Percentiles rank a stretch among this genome's conserved stretches.
These are phyloP conservation scores for Aspergillus ibericus DNA, from an alignment of 2,329 filamentous ascomycete genomes.

Conservation along the genomic window DNA sequence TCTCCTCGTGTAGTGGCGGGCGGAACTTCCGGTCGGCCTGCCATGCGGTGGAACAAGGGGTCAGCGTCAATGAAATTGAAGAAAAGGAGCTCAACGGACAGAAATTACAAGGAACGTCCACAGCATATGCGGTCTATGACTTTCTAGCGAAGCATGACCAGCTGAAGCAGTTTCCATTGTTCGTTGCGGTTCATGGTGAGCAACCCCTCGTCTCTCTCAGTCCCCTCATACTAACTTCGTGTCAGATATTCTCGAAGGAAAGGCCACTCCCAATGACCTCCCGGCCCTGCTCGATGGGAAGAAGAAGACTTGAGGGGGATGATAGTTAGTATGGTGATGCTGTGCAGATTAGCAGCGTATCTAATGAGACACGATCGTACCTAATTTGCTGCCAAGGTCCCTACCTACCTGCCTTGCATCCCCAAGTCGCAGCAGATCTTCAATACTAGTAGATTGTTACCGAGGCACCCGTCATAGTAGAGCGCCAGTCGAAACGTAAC, in stretches of 20 bases:
- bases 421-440: too few species aligned
- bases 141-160: slow-evolving; percentile 16
- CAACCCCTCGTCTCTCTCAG: too few species aligned
- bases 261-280: slow-evolving; percentile 1
- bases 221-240: neutral
- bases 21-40: slow-evolving; percentile 19
- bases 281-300: slow-evolving; percentile 1
- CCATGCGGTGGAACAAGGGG: slow-evolving; percentile 18
- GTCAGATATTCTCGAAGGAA: slow-evolving; percentile 4
- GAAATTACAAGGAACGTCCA: slow-evolving; percentile 19
- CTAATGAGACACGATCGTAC: neutral
- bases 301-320: neutral
- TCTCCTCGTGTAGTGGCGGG: slow-evolving; percentile 16
- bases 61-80: slow-evolving; percentile 18
- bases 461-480: too few species aligned
- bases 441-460: too few species aligned
- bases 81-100: slow-evolving; percentile 19
- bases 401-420: too few species aligned
- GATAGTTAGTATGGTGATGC: neutral
- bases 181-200: slow-evolving; percentile 13
- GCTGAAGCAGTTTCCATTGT: slow-evolving; percentile 16
- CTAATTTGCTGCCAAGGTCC: neutral
- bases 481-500: too few species aligned
- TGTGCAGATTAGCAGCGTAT: neutral
- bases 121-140: slow-evolving; percentile 12